Base-by-base conservation (phyloP, 805 yeast genomes). In the Kazachstania psychrophila region DNA sequence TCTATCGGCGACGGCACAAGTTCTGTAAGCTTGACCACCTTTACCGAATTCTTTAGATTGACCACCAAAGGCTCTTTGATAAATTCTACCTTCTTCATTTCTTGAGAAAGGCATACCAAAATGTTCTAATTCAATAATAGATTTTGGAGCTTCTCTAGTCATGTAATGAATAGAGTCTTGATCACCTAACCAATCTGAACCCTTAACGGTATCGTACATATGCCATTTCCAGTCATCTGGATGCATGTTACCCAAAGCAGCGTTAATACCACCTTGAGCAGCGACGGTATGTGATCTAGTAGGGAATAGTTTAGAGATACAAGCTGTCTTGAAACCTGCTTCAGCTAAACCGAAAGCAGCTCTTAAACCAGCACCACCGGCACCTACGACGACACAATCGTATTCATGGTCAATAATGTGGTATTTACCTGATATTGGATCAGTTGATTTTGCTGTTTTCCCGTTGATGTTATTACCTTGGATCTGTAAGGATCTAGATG, bases 221-320 rank as follows among this genome's bases (percentile, higher is more conserved):
- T 89, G 98, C 96, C 97, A 92, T 65, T 85, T 94, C 98, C 98
- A 89, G 70, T 88, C 88, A 65, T 89, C 98, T 51, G 75, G 72
- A 70, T 92, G 97, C 95, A 89, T 89, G 73, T 89, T 89, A 51
- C 97, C 98, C 48, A 89, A 73, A 22, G 98, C 98, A 49, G 97
- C 98, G 58, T 89, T 89, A 66, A 89, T 92, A 70, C 98, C 98
- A 68, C 98, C 98, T 68, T 89, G 98, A 35, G 98, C 98, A 40
- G 97, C 97, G 35, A 89, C 98, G 15, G 98, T 89, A 62, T 89
- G 98, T 14, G 96, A 88, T 68, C 98, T 82, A 22, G 98, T 89
- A 39, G 97, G 98, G 73, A 89, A 89, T 55, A 89, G 75, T 68
- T 89, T 89, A 48, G 96, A 80, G 52, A 89, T 77, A 76, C 98